Evolutionary conservation across 2,329 filamentous ascomycete genomes (phyloP).

Genomic region (Aspergillus ochraceoroseus): DNA sequence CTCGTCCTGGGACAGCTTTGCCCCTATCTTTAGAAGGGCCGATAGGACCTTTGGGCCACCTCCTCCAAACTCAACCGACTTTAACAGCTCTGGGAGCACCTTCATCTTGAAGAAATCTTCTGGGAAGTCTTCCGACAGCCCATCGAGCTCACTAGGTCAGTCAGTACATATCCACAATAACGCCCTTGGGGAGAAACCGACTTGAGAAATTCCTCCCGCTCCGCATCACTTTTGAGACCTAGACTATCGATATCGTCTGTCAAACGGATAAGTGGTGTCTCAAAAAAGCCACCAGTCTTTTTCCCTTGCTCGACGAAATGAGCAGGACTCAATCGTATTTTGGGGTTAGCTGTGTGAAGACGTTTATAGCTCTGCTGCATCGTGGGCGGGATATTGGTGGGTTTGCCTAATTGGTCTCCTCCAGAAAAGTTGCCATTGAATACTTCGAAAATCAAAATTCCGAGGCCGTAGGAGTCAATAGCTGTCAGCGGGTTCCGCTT

Average conservation of each 20-base stretch:
- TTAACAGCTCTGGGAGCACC: conserved; percentile 88
- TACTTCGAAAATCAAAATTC: conserved; percentile 77
- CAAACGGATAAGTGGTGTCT: conserved; percentile 84
- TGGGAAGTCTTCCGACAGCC: conserved; percentile 86
- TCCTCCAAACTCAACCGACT: conserved; percentile 96
- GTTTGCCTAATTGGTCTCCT: conserved; percentile 74
- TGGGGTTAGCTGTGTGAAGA: conserved; percentile 81
- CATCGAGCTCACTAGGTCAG: conserved; percentile 63
- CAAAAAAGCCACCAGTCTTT: conserved; percentile 79
- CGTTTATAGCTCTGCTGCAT: conserved; percentile 93
- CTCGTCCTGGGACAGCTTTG: conserved; percentile 82
- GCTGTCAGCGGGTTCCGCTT: conserved; percentile 76
- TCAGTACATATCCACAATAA: conserved; percentile 22
- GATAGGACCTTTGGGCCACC: conserved; percentile 86
- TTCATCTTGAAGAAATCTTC: conserved; percentile 99
- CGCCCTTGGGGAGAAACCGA: conserved; percentile 31
- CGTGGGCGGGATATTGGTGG: conserved; percentile 74
- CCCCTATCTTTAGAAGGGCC: conserved; percentile 84
- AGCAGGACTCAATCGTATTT: conserved; percentile 73
- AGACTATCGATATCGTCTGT: conserved; percentile 90
- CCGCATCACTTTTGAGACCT: conserved; percentile 76
- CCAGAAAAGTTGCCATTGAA: conserved; percentile 82
- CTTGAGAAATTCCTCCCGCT: conserved; percentile 80
- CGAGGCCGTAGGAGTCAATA: conserved; percentile 82
- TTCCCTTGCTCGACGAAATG: conserved; percentile 88